Evolutionary conservation across 768 basidiomycete genomes (phyloP).

Genomic region (Psilocybe cubensis): DNA sequence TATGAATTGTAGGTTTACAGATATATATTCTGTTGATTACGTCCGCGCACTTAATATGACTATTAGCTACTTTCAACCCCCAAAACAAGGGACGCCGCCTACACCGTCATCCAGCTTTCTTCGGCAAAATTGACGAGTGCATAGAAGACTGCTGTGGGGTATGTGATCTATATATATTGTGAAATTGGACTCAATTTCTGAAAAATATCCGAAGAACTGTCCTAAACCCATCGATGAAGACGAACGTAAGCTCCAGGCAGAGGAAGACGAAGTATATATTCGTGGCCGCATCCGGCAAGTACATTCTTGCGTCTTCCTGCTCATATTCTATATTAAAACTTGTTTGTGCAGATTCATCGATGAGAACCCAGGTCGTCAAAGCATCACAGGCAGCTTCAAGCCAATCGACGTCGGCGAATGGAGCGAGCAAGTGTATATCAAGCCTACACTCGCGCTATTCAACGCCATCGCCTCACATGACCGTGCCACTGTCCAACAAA

Average conservation of each 20-base stretch:
- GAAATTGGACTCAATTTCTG: not conserved
- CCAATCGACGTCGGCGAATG: conserved; percentile 72
- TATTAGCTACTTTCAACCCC: conserved; percentile 59
- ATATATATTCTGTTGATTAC: not conserved
- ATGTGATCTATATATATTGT: not conserved
- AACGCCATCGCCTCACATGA: conserved; percentile 54
- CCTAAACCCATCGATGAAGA: conserved; percentile 59
- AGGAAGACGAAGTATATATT: conserved; percentile 57
- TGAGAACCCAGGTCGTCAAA: conserved; percentile 65
- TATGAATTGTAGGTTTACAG: conserved; percentile 50
- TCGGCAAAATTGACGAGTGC: conserved; percentile 59
- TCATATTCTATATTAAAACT: not conserved
- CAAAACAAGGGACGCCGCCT: conserved; percentile 63
- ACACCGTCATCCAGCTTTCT: conserved; percentile 68
- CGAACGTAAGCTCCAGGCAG: conserved; percentile 51
- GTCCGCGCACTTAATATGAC: not conserved
- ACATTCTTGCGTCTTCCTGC: conserved; percentile 19
- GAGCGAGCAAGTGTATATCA: conserved; percentile 64
- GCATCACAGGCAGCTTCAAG: conserved; percentile 64
- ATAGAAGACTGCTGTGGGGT: conserved; percentile 69
- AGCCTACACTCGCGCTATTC: conserved; percentile 57
- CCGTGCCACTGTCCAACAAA: conserved; percentile 35
- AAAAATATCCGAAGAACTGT: conserved; percentile 45
- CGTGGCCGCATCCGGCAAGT: conserved; percentile 58
- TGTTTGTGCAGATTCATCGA: conserved; percentile 49